phyloP scores from a whole-genome alignment of 2,329 filamentous ascomycete genomes.

The Colletotrichum musae region DNA sequence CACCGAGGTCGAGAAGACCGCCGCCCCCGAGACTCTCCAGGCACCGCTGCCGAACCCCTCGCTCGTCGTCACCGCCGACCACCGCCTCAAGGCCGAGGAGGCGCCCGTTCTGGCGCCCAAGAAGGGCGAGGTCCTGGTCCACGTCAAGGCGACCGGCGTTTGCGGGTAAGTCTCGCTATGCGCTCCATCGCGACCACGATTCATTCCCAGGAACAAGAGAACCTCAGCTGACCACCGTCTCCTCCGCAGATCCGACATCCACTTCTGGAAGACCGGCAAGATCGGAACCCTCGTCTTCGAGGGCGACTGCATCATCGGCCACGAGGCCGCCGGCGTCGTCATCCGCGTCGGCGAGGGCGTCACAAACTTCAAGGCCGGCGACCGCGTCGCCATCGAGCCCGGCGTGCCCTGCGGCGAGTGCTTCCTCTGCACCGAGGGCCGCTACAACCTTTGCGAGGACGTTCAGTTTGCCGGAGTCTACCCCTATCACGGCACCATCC shows the following conservation, averaged over 20 bases:
- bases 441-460: conserved; percentile 75
- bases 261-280: conserved; percentile 76
- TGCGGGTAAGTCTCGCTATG: conserved; percentile 64
- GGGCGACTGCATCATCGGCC: conserved; percentile 75
- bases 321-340: conserved; percentile 75
- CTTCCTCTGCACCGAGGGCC: conserved; percentile 71
- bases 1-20: conserved; percentile 12
- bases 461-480: conserved; percentile 75
- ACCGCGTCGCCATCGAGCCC: conserved; percentile 77
- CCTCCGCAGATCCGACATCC: conserved; percentile 70
- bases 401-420: conserved; percentile 75
- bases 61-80: conserved; percentile 72
- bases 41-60: conserved; percentile 64
- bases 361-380: conserved; percentile 67
- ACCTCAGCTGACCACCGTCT: conserved; percentile 1
- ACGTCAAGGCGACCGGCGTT: conserved; percentile 75
- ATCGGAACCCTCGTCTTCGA: conserved; percentile 75
- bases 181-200: background rate
- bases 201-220: background rate
- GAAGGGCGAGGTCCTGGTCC: conserved; percentile 69
- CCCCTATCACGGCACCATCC: conserved; percentile 72
- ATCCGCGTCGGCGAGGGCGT: conserved; percentile 70
- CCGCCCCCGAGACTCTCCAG: conserved; percentile 39
- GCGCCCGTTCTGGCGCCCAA: conserved; percentile 69
- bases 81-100: conserved; percentile 69